phyloP scores from a whole-genome alignment of 2,329 filamentous ascomycete genomes.

The Biscogniauxia mediterranea region DNA sequence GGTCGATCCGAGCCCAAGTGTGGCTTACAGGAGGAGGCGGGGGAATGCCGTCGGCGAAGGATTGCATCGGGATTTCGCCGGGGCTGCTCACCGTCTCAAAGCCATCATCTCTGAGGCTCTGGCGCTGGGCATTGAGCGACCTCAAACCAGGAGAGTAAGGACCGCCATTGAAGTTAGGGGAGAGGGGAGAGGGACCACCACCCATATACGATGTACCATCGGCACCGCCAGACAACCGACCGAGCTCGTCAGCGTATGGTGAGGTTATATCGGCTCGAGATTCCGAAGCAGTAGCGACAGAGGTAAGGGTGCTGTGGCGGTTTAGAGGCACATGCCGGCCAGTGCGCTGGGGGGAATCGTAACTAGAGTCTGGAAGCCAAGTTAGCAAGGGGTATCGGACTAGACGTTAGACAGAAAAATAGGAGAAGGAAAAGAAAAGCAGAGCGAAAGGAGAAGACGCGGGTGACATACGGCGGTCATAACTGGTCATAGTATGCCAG shows the following conservation, averaged over 20 bases:
- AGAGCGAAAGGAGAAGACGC: background rate
- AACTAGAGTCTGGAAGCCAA: constrained; percentile 74
- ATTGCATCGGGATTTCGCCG: constrained; percentile 94
- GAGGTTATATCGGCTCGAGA: constrained; percentile 81
- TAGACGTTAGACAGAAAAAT: constrained; percentile 1
- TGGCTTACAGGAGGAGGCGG: constrained; percentile 84
- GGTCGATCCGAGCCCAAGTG: constrained; percentile 92
- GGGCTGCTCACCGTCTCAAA: constrained; percentile 67
- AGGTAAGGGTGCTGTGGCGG: constrained; percentile 78
- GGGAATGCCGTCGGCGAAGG: constrained; percentile 86
- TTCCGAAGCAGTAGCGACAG: constrained; percentile 84
- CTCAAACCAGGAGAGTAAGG: constrained; percentile 91
- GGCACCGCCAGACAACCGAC: constrained; percentile 49
- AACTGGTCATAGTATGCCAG: constrained; percentile 86
- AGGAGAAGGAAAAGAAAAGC: no score
- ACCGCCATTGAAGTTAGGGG: constrained; percentile 59
- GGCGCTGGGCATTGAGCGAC: constrained; percentile 68
- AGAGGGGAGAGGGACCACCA: constrained; percentile 45
- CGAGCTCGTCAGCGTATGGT: constrained; percentile 72
- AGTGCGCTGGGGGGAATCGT: constrained; percentile 89
- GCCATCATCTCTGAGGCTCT: constrained; percentile 57
- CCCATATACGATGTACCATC: constrained; percentile 61
- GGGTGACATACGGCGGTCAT: constrained; percentile 61
- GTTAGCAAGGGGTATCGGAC: constrained; percentile 14
- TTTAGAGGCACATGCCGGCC: constrained; percentile 87